A percentile compares a stretch with the other conserved stretches of the same genome.
These are phyloP conservation scores for Populus alba DNA, from an alignment of 345 rosid species.

Conservation along the genomic window DNA sequence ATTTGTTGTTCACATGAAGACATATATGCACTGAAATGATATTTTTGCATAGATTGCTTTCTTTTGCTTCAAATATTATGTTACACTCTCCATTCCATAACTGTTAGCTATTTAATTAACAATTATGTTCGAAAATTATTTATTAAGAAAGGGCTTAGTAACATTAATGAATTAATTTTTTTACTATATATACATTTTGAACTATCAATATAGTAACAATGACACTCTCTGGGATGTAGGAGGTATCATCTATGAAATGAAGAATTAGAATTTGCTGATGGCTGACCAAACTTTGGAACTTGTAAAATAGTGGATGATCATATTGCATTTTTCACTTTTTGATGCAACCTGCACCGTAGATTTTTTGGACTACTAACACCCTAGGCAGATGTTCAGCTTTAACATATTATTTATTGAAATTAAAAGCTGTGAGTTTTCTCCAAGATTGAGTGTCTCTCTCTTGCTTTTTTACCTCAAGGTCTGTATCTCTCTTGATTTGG, in stretches of 20 bases:
- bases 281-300: background rate
- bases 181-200: background rate
- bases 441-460: no score
- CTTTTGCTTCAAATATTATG: background rate
- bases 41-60: background rate
- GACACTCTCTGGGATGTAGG: background rate
- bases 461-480: no score
- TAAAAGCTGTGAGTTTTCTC: no score
- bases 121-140: background rate
- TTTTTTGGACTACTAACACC: background rate
- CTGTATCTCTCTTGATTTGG: no score
- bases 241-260: background rate
- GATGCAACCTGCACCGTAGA: background rate
- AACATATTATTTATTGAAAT: no score
- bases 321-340: constrained; percentile 10
- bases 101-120: background rate
- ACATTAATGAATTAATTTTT: background rate
- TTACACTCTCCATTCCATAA: background rate
- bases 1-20: background rate
- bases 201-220: background rate
- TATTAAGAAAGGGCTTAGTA: background rate
- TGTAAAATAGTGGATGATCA: background rate
- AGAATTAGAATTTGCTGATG: background rate
- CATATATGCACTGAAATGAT: background rate
- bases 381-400: no score